Conservation (phyloP, 2,329 filamentous ascomycete species). For the Fusarium nematophilum region DNA sequence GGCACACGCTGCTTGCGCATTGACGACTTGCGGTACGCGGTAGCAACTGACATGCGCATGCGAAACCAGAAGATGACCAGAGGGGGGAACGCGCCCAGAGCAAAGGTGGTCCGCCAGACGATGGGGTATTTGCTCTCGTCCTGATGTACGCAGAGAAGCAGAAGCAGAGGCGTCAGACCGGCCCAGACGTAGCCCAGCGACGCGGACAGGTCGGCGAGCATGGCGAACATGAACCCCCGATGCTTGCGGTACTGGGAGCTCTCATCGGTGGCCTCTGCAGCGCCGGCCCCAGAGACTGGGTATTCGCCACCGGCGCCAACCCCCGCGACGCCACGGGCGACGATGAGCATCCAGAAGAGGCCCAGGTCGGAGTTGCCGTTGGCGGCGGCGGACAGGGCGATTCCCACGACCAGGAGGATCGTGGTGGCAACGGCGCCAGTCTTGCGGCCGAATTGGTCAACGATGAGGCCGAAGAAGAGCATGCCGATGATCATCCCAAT, state of each 20-base stretch:
- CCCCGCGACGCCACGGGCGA: conserved; percentile 54
- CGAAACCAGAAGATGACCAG: conserved; percentile 65
- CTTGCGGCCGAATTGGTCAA: conserved; percentile 62
- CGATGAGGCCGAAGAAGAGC: conserved; percentile 62
- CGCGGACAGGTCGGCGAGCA: conserved; percentile 62
- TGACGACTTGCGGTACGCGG: conserved; percentile 59
- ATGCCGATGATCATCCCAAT: conserved; percentile 68
- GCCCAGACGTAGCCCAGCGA: conserved; percentile 63
- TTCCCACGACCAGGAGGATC: conserved; percentile 57
- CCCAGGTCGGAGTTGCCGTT: conserved; percentile 52
- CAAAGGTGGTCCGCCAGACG: conserved; percentile 65
- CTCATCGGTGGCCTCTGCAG: conserved; percentile 66
- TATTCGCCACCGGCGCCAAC: conserved; percentile 63
- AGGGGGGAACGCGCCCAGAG: conserved; percentile 61
- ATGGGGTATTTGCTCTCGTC: conserved; percentile 52
- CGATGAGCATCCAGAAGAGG: conserved; percentile 63
- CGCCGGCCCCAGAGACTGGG: conserved; percentile 61
- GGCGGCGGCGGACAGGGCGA: conserved; percentile 59
- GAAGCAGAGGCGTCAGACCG: conserved; percentile 60
- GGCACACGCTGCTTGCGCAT: conserved; percentile 58
- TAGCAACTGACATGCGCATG: conserved; percentile 62
- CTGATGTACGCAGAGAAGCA: conserved; percentile 61
- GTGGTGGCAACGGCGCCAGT: conserved; percentile 61
- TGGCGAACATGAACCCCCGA: conserved; percentile 67
- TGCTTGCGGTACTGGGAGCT: conserved; percentile 55